Conservation (phyloP, 768 basidiomycete species). For the Hygrophoropsis aurantiaca region DNA sequence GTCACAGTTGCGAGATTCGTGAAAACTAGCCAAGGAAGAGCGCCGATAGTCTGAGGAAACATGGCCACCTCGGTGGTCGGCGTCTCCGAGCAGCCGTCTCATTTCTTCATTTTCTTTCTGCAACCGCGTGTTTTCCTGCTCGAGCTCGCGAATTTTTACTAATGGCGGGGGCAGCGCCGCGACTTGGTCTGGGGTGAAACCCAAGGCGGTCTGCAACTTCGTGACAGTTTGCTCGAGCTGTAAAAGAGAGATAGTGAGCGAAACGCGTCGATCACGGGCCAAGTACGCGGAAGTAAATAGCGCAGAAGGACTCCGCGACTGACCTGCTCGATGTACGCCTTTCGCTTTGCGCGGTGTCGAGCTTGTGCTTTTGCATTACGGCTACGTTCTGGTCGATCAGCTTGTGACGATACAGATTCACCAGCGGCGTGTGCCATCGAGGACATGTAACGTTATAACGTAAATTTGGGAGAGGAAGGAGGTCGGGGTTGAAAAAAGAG, state of each 20-base stretch:
- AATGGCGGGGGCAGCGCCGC: conserved; percentile 70
- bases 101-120: conserved; percentile 74
- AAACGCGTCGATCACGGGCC: conserved; percentile 11
- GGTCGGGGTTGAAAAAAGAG: conserved; percentile 51
- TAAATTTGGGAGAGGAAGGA: conserved; percentile 40
- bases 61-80: conserved; percentile 32
- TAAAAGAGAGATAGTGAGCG: neutral
- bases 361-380: conserved; percentile 89
- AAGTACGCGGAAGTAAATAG: conserved; percentile 8
- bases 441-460: conserved; percentile 54
- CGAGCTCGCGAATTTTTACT: conserved; percentile 76
- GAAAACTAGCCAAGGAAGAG: conserved; percentile 44
- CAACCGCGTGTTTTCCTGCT: conserved; percentile 74
- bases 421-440: conserved; percentile 55
- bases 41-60: conserved; percentile 49
- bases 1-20: conserved; percentile 50
- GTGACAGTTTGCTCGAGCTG: conserved; percentile 86
- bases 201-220: conserved; percentile 75
- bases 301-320: conserved; percentile 11
- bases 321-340: conserved; percentile 91
- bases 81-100: conserved; percentile 60
- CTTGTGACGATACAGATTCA: conserved; percentile 36
- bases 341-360: conserved; percentile 86
- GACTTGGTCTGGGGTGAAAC: conserved; percentile 74
- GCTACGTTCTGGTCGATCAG: conserved; percentile 78